Conservation (phyloP, 768 basidiomycete species). For the Clathrus columnatus region DNA sequence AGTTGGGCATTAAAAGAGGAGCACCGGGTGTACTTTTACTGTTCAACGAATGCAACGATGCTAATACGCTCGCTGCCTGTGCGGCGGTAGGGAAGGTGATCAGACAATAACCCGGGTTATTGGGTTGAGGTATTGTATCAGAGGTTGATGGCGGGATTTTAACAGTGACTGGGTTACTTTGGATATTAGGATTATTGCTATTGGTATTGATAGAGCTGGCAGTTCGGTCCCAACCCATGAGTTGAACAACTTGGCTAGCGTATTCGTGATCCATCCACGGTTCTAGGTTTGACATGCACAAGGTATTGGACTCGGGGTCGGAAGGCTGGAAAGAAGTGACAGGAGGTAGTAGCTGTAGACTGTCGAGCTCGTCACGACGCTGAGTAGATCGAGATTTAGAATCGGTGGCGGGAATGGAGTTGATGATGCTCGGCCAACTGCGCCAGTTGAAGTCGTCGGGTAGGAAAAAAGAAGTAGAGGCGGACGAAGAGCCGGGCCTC, state of each 20-base stretch:
- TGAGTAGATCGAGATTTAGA: background rate
- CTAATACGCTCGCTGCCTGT: slow-evolving; percentile 61
- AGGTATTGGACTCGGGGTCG: slow-evolving; percentile 28
- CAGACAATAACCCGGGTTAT: slow-evolving; percentile 85
- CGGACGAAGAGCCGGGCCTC: background rate
- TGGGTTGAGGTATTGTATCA: slow-evolving; percentile 52
- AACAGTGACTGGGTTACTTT: slow-evolving; percentile 35
- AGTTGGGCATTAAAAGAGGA: slow-evolving; percentile 72
- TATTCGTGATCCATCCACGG: slow-evolving; percentile 98
- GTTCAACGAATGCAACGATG: slow-evolving; percentile 44
- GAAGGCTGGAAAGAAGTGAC: slow-evolving; percentile 29
- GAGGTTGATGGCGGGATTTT: slow-evolving; percentile 57
- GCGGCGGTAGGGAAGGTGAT: slow-evolving; percentile 71
- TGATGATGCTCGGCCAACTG: background rate
- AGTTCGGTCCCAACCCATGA: slow-evolving; percentile 79
- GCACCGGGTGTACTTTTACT: slow-evolving; percentile 25
- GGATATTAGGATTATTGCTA: background rate
- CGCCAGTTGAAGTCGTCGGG: slow-evolving; percentile 1
- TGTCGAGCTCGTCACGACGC: background rate
- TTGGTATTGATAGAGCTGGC: slow-evolving; percentile 6
- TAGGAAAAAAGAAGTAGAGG: background rate
- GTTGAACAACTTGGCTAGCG: slow-evolving; percentile 73
- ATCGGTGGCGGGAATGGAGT: background rate
- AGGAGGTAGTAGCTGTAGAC: slow-evolving; percentile 4
- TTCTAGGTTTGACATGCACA: slow-evolving; percentile 85